phyloP scores from a whole-genome alignment of 148 eudicot species.

The Selenicereus undatus region DNA sequence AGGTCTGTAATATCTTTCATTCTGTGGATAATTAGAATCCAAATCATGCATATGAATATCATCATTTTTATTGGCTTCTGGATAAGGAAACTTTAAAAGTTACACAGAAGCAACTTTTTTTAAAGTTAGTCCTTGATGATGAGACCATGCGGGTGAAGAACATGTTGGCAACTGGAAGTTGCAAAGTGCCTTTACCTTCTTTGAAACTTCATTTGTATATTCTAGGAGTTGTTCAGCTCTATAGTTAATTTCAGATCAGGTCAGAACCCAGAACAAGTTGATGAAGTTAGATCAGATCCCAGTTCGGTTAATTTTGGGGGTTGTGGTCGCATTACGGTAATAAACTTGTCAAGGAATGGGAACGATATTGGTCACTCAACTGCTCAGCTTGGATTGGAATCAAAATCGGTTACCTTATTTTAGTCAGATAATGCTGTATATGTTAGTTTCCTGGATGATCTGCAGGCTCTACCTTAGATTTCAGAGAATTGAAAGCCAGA shows the following conservation, averaged over 20 bases:
- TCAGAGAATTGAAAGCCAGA: too few relatives aligned
- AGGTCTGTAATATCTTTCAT: slow-evolving; percentile 42
- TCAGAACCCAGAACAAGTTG: not conserved
- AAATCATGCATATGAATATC: not conserved
- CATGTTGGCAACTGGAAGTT: not conserved
- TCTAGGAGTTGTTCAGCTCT: not conserved
- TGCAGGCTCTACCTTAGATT: too few relatives aligned
- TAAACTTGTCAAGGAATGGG: too few relatives aligned
- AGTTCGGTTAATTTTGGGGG: too few relatives aligned
- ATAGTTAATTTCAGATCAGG: not conserved
- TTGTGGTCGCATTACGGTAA: not conserved
- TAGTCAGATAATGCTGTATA: too few relatives aligned
- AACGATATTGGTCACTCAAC: too few relatives aligned
- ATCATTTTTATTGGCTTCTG: not conserved
- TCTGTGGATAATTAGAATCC: not conserved
- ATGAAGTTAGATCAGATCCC: not conserved
- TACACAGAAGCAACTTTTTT: not conserved
- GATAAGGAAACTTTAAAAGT: not conserved
- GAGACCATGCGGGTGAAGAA: not conserved
- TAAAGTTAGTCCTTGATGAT: not conserved
- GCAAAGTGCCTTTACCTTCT: not conserved
- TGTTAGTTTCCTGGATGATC: too few relatives aligned
- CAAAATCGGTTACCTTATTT: not conserved
- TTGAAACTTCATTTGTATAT: not conserved
- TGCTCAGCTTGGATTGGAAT: not conserved